Evolutionary conservation across 2,329 filamentous ascomycete genomes (phyloP), one percentile per base, ranked within the genome.

Genomic region (Stagonosporopsis vannaccii): DNA sequence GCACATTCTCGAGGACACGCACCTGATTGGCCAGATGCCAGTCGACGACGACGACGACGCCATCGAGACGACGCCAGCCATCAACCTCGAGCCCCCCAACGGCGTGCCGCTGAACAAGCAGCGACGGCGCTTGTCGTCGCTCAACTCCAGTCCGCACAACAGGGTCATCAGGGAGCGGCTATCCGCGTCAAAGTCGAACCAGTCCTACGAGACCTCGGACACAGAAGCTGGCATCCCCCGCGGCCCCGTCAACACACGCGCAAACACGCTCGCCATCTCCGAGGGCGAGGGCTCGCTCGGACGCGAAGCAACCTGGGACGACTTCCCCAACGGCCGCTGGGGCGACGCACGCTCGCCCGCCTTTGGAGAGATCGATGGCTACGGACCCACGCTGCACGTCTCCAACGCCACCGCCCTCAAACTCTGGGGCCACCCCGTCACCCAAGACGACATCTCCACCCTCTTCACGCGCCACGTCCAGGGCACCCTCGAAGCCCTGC

Each of bases 301-400:
- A 11, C 85, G 95, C 45, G 94, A 98, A 81, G 95, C 95, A 30
- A 99, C 95, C 0, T 99, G 95, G 95, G 95, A 99, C 70, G 95
- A 99, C 69, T 99, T 92, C 76, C 94, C 94, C 61, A 98, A 98
- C 80, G 95, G 94, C 25, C 87, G 94, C 51, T 98, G 94, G 87
- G 94, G 94, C 72, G 94, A 97, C 70, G 91, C 93, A 4, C 86
- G 94, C 48, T 97, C 92, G 2, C 66, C 71, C 1, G 94, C 94
- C 0, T 98, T 96, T 72, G 94, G 94, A 68, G 92, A 97, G 76
- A 97, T 97, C 56, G 93, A 98, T 71, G 94, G 94, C n/a, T 98
- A 98, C 73, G 95, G 95, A 11, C 92, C 96, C n/a, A 95, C 90
- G 53, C 82, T 99, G 35, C 95, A 97, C 78, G 91, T 97, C 72